Base-by-base conservation (phyloP, 306 rosid genomes). In the Clitoria ternatea region DNA sequence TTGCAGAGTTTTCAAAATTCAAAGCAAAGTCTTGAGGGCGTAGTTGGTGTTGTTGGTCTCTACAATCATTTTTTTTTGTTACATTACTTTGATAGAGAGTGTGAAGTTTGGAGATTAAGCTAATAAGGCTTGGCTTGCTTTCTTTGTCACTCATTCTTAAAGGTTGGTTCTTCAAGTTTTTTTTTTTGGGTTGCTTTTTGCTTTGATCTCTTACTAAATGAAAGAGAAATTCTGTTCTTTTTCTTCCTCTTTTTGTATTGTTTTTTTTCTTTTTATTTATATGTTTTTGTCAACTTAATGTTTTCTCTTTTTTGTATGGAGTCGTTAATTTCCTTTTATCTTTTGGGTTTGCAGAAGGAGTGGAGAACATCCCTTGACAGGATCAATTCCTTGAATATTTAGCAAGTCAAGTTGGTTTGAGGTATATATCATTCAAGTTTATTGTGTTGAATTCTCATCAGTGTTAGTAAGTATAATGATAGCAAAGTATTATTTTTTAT, bases 161-260 rank as follows among this genome's bases (percentile, higher is more conserved):
- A 94, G 96, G 92, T 91, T 85, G 63, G 87, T 90, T 32, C 82
- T 85, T 79, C 77, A 75, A 18, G 22, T 44, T 66, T 22, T 47
- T 27, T 19, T 39, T 12, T 29, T 27, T 59, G 45, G 23, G 39
- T 72, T 70, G 66, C 70, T 44, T 82, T 69, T 79, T 83, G 67
- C 81, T 79, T 78, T 75, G 79, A 76, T 81, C 78, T 42, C 74
- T 80, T 24, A 6, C 61, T 80, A 64, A 77, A 68, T 19, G n/a
- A 60, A 37, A 26, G 13, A 22, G 67, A 82, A 63, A 49, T 48
- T 30, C 1, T 53, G 36, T 62, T 45, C 55, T 63, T 63, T 42
- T 37, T 47, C 49, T 70, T 72, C 44, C 13, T n/a, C 15, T 13
- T 62, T 59, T 73, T 7, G 18, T 13, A 9, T 12, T 23, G 26